Evolutionary conservation across 441 rosid species (phyloP), one percentile per base, ranked within the genome.

Genomic region (Gossypium aridum): DNA sequence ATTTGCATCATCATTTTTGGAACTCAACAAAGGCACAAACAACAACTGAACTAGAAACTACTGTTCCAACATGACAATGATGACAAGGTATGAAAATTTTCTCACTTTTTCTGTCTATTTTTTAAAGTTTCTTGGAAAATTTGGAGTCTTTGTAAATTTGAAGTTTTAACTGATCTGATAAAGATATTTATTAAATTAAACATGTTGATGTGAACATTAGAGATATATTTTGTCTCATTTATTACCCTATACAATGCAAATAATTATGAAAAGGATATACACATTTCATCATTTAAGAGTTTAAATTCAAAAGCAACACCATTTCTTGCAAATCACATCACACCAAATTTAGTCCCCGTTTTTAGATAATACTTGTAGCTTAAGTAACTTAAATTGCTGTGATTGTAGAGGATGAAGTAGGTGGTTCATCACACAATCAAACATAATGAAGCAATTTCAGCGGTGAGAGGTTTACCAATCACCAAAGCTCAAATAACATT

Each of bases 401-500:
- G 61, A 28, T 28, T 28, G 34, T 28, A 28, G 1, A 4, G 6
- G 34, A 28, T 28, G 6, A 28, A 28, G 34, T 0, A 28, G 5
- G 34, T 28, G 34, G 34, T 28, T 28, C 34, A 4, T 28, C 34
- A 28, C 6, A 28, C 34, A 28, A 4, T 4, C 5, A 28, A 28
- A 28, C 34, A 4, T 5, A 28, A 28, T 28, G 1, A 28, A 73
- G 85, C 91, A 75, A 89, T 90, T 25, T 85, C 91, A 66, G 84
- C 82, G 14, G 87, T 61, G 13, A 87, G 90, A 86, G 92, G 93
- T 47, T 85, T 80, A 47, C 96, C 97, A 4, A 75, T 86, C 26
- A 72, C 83, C 12, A 84, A 90, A 77, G 98, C 95, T 77, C 93
- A 85, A 64, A 80, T 92, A 10, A 87, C 90, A 22, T 85, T 64